A percentile compares a stretch with the other conserved stretches of the same genome.
phyloP scores from a whole-genome alignment of 2,329 filamentous ascomycete species.

The Diaporthe sp. region DNA sequence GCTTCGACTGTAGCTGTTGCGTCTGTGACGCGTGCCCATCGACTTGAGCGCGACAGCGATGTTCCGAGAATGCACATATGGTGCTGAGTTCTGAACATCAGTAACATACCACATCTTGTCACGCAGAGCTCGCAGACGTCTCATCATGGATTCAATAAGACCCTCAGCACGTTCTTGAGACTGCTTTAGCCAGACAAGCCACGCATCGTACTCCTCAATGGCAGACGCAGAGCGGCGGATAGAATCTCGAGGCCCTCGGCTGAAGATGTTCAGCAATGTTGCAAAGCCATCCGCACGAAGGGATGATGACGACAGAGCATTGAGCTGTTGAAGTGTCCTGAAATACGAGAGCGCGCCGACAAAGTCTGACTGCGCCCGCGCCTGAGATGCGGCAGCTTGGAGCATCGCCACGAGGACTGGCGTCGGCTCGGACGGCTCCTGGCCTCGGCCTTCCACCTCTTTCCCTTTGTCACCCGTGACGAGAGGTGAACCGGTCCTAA shows the following conservation, averaged over 20 bases:
- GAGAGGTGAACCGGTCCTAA: constrained; percentile 40
- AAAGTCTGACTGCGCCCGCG: constrained; percentile 84
- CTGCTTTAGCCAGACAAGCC: constrained; percentile 87
- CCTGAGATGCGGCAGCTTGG: constrained; percentile 81
- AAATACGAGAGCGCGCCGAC: constrained; percentile 88
- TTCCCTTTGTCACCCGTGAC: constrained; percentile 47
- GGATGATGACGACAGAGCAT: constrained; percentile 71
- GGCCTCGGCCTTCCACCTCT: constrained; percentile 49
- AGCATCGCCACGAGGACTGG: constrained; percentile 79
- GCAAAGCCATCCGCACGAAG: constrained; percentile 78
- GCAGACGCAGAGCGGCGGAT: constrained; percentile 79
- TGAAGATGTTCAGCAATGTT: constrained; percentile 80
- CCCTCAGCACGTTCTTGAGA: constrained; percentile 84
- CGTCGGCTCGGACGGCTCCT: constrained; percentile 58
- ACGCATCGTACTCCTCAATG: constrained; percentile 84
- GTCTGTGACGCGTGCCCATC: constrained; percentile 80
- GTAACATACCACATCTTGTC: constrained; percentile 99
- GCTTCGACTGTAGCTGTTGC: constrained; percentile 65
- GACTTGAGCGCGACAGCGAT: constrained; percentile 90
- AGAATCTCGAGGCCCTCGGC: constrained; percentile 77
- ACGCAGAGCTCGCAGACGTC: constrained; percentile 79
- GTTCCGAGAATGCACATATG: constrained; percentile 88
- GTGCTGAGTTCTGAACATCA: constrained; percentile 90
- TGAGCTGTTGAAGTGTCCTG: constrained; percentile 83
- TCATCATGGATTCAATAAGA: constrained; percentile 81